A percentile compares a stretch with the other conserved stretches of the same genome.
phyloP scores from a whole-genome alignment of 192 early-diverging fungal species.

The Rhizophagus prolifer region DNA sequence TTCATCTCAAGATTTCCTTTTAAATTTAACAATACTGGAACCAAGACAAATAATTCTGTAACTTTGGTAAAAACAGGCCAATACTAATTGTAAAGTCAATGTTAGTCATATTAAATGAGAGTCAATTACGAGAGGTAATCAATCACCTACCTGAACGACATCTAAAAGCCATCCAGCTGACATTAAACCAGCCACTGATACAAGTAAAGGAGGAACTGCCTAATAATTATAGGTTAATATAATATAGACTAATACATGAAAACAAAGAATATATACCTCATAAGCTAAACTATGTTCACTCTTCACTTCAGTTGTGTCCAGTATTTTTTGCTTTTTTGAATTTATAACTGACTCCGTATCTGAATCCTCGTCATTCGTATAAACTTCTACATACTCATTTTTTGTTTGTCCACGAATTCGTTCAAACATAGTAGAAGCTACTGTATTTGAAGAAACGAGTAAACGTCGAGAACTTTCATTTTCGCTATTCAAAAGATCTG shows the following conservation, averaged over 20 bases:
- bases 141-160: conserved; percentile 51
- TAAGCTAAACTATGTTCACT: conserved; percentile 18
- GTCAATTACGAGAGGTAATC: too few relatives aligned
- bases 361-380: neutral
- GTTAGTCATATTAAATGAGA: neutral
- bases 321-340: neutral
- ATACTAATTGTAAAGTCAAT: conserved; percentile 42
- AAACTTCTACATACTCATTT: conserved; percentile 12
- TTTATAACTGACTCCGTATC: neutral
- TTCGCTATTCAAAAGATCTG: neutral
- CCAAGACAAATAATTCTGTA: conserved; percentile 80
- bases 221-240: conserved; percentile 29
- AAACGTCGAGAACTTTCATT: neutral
- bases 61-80: conserved; percentile 68
- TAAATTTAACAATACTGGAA: conserved; percentile 80
- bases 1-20: conserved; percentile 95
- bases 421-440: neutral
- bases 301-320: neutral
- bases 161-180: conserved; percentile 73
- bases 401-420: neutral
- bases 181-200: conserved; percentile 70
- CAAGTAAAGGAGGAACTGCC: conserved; percentile 64
- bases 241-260: neutral
- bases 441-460: neutral
- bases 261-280: conserved; percentile 1